Evolutionary conservation across 805 yeast genomes (phyloP), one percentile per base, ranked within the genome.

Genomic region (Nakazawaea wickerhamii): DNA sequence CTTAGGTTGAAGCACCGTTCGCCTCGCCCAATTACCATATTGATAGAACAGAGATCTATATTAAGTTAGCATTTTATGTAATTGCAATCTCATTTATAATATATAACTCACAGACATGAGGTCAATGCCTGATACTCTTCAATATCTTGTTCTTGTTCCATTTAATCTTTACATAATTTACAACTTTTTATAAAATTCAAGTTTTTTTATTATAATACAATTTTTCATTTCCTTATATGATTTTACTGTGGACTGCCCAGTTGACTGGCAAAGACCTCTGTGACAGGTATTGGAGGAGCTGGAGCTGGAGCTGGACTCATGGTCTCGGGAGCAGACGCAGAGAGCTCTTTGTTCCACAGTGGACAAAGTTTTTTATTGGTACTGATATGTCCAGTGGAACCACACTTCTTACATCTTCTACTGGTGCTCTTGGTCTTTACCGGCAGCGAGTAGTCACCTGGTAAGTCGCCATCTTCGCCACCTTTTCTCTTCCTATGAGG

Each of bases 361-460:
- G 98, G 99, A 65, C 99, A 91, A 2, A 91, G 68, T 49, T 71
- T 72, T 55, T 83, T 84, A 59, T 88, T 89, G 2, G 99, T 91
- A 58, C 93, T 75, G 48, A 91, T 91, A 60, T 91, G 99, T 0
- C 98, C 99, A 49, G 85, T 73, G 10, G 91, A 93, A 18, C 98
- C 98, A 71, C 99, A 91, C 0, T 93, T 83, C 3, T 95, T 90
- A 65, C 99, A 91, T 55, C 87, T 78, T 58, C 99, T 71, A 7
- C 84, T 81, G 4, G 78, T 79, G 23, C 81, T 71, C 53, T 81
- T 81, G 25, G 84, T 84, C 53, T 83, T 83, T 9, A 41, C 15
- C 18, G 23, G 13, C 26, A 5, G 22, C 13, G 34, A 30, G 8
- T 30, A 35, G 21, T 36, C 42, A 6, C 10, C 21, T 14, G 9